A percentile compares a stretch with the other conserved stretches of the same genome.
Evolutionary conservation across 176 grass and related monocot species (phyloP).

Genomic region (Bothriochloa decipiens): DNA sequence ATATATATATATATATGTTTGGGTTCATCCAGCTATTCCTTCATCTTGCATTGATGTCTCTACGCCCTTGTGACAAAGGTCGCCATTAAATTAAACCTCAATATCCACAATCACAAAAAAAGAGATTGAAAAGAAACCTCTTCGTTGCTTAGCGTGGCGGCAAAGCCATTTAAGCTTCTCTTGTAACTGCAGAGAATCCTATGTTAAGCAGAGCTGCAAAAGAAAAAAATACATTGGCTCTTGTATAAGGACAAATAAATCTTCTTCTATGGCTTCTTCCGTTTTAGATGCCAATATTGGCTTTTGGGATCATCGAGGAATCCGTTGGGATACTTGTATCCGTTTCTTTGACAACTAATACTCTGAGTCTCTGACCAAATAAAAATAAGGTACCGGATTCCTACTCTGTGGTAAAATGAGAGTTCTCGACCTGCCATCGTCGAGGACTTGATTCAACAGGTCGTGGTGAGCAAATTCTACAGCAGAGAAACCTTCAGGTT

Average conservation of each 20-base stretch:
- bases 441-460: constrained; percentile 17
- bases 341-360: too few relatives aligned
- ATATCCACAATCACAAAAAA: too few relatives aligned
- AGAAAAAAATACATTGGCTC: not conserved
- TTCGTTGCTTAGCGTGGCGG: constrained; percentile 4
- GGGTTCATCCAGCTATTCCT: too few relatives aligned
- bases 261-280: too few relatives aligned
- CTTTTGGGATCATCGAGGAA: not conserved
- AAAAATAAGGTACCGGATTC: not conserved
- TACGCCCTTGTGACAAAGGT: too few relatives aligned
- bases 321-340: too few relatives aligned
- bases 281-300: too few relatives aligned
- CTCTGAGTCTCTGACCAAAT: not conserved
- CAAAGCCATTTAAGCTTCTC: constrained; percentile 47
- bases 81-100: too few relatives aligned
- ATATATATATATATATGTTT: too few relatives aligned
- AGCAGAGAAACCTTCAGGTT: not conserved
- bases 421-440: not conserved
- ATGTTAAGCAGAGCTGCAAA: constrained; percentile 31
- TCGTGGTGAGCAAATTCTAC: constrained; percentile 18
- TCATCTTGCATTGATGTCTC: too few relatives aligned
- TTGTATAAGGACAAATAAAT: too few relatives aligned
- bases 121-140: not conserved
- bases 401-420: not conserved
- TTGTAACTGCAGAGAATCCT: constrained; percentile 49